These are phyloP conservation scores for Pseudocercospora cruenta DNA, from an alignment of 2,329 filamentous ascomycete species.

Conservation along the genomic window DNA sequence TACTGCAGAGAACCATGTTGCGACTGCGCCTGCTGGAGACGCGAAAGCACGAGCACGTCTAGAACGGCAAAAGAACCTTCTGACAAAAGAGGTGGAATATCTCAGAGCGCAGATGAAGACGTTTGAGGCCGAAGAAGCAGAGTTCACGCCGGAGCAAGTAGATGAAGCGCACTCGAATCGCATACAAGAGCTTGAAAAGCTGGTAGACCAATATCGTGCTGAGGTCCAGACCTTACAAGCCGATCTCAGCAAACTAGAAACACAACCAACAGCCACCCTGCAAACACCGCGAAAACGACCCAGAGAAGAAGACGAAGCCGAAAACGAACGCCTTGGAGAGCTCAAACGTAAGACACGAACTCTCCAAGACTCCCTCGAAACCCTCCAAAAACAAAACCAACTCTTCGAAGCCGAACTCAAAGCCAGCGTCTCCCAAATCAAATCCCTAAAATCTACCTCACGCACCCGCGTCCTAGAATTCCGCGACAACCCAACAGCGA, in stretches of 20 bases:
- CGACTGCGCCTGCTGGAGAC: slow-evolving; percentile 56
- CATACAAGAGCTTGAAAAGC: slow-evolving; percentile 78
- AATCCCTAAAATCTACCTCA: slow-evolving; percentile 66
- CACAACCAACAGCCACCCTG: slow-evolving; percentile 58
- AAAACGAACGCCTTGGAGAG: slow-evolving; percentile 75
- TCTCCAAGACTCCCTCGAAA: slow-evolving; percentile 75
- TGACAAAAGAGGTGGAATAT: slow-evolving; percentile 91
- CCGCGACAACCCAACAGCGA: slow-evolving; percentile 87
- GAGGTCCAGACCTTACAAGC: slow-evolving; percentile 76
- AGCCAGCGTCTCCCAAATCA: slow-evolving; percentile 73
- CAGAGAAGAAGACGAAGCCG: slow-evolving; percentile 54
- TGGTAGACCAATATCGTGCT: slow-evolving; percentile 82
- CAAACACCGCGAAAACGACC: slow-evolving; percentile 50
- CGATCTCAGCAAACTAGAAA: slow-evolving; percentile 71
- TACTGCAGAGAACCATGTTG: slow-evolving; percentile 22
- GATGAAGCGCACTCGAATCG: slow-evolving; percentile 75
- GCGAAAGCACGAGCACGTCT: slow-evolving; percentile 72
- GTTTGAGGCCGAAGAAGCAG: slow-evolving; percentile 82
- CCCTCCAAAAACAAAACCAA: slow-evolving; percentile 69
- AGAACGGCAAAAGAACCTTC: slow-evolving; percentile 82
- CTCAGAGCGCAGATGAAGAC: slow-evolving; percentile 88
- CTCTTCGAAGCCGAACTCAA: slow-evolving; percentile 76
- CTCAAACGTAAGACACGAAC: slow-evolving; percentile 85
- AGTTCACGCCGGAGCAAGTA: slow-evolving; percentile 77
- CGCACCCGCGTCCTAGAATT: slow-evolving; percentile 83